These are phyloP conservation scores for Posidonia australis DNA, from an alignment of 106 monocot species.

Conservation along the genomic window DNA sequence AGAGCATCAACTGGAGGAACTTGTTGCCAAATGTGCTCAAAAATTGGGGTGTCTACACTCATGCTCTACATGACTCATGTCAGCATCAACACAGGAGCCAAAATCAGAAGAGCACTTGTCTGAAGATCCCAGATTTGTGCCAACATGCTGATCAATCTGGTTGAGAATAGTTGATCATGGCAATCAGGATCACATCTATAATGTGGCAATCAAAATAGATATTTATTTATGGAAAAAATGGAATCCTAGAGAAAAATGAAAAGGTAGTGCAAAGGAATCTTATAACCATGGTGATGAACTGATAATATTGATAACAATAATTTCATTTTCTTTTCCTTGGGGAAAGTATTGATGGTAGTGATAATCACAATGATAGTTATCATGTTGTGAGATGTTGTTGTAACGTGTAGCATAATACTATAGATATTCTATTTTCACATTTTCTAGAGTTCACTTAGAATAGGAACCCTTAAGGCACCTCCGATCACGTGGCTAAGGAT, in stretches of 20 bases:
- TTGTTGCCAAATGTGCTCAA: too few species aligned
- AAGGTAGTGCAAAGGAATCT: too few species aligned
- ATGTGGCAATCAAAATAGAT: background rate
- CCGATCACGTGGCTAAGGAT: too few species aligned
- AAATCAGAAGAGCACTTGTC: constrained; percentile 24
- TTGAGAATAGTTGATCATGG: background rate
- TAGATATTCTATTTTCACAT: too few species aligned
- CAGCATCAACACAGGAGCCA: constrained; percentile 27
- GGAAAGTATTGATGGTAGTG: background rate
- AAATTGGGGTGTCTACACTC: too few species aligned
- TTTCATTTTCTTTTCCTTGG: too few species aligned
- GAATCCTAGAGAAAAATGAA: too few species aligned
- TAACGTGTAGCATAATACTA: too few species aligned
- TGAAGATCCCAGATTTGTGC: constrained; percentile 23
- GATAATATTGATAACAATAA: background rate
- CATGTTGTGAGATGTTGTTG: background rate
- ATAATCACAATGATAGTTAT: background rate
- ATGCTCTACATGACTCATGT: constrained; percentile 39
- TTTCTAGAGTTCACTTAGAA: too few species aligned
- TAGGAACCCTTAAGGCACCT: too few species aligned
- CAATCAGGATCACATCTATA: background rate
- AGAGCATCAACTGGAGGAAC: too few species aligned
- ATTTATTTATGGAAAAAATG: too few species aligned
- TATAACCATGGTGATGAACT: background rate
- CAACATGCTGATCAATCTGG: constrained; percentile 48